These are phyloP conservation scores for Sugiyamaella americana DNA, from an alignment of 805 yeast species.

Conservation along the genomic window DNA sequence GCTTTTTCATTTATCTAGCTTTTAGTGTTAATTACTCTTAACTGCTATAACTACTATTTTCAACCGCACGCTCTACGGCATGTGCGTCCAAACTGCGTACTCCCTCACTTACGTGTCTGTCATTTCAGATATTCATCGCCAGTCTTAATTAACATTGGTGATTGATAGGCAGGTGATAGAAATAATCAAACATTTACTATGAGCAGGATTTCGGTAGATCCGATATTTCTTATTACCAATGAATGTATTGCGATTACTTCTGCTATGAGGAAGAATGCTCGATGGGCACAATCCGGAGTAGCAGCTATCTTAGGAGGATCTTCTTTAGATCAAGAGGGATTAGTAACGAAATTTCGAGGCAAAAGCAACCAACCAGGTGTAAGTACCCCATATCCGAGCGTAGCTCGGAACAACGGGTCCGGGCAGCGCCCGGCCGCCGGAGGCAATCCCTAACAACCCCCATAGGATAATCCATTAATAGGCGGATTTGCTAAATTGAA, in stretches of 20 bases:
- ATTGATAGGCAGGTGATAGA: no score
- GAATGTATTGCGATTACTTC: slow-evolving; percentile 84
- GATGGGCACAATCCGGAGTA: slow-evolving; percentile 71
- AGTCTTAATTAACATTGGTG: no score
- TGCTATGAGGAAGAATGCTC: slow-evolving; percentile 81
- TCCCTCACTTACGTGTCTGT: no score
- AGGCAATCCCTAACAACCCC: background rate
- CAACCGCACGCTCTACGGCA: no score
- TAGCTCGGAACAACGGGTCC: background rate
- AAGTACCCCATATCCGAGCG: background rate
- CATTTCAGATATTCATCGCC: no score
- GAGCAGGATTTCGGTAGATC: slow-evolving; percentile 58
- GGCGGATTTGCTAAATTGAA: slow-evolving; percentile 76
- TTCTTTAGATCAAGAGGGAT: slow-evolving; percentile 37
- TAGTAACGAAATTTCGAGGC: slow-evolving; percentile 31
- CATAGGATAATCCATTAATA: slow-evolving; percentile 52
- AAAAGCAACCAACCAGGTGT: slow-evolving; percentile 2
- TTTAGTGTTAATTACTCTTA: no score
- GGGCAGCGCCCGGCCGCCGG: background rate
- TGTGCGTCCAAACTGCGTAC: no score
- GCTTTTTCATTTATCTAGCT: no score
- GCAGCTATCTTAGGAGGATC: slow-evolving; percentile 77
- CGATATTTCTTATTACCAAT: slow-evolving; percentile 74
- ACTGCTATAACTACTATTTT: no score
- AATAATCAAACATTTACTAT: no score